Evolutionary conservation across 164 flowering plant species (phyloP), one percentile per base, ranked within the genome.

Genomic region (Hamamelis virginiana): DNA sequence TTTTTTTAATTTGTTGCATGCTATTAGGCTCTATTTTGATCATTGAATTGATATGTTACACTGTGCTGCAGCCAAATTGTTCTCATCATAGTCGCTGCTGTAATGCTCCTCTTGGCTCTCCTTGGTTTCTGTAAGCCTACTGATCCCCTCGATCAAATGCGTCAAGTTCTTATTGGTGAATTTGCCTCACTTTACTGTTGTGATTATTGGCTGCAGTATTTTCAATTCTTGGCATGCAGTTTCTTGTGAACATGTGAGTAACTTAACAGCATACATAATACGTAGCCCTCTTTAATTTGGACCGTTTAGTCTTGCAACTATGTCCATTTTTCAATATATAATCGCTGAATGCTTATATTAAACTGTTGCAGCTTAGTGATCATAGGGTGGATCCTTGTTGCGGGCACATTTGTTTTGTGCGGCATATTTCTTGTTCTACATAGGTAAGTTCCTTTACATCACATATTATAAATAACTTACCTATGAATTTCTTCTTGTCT

Each of bases 101-200:
- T 74, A 0, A 69, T 82, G 81, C 81, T 84, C 26, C 25, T 68
- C 22, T 14, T 82, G 73, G 62, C 82, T n/a, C 38, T 82, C 22
- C 67, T 80, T 43, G 85, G 87, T 14, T 80, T 78, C 51, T 46
- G 87, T 84, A 73, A 84, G 83, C 64, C 47, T 21, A 5, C 22
- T 43, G 15, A 41, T 13, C 47, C 26, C 15, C 41, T 14, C 6
- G 9, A 15, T 11, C 11, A 27, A 16, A 19, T 41, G 46, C 8
- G 26, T 4, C 1, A 22, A 18, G 44, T 26, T 44, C 28, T 26
- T 16, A 44, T 23, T 59, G 18, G 27, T 65, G 23, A 14, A 5
- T n/a, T 58, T 59, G 25, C 52, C 19, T 22, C 9, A 28, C 22
- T 21, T 41, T 64, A 52, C n/a, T 52, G 56, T 52, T 57, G 61